Percentiles rank a stretch among this genome's conserved stretches.
phyloP scores from a whole-genome alignment of 805 yeast genomes.

The Yarrowia divulgata region DNA sequence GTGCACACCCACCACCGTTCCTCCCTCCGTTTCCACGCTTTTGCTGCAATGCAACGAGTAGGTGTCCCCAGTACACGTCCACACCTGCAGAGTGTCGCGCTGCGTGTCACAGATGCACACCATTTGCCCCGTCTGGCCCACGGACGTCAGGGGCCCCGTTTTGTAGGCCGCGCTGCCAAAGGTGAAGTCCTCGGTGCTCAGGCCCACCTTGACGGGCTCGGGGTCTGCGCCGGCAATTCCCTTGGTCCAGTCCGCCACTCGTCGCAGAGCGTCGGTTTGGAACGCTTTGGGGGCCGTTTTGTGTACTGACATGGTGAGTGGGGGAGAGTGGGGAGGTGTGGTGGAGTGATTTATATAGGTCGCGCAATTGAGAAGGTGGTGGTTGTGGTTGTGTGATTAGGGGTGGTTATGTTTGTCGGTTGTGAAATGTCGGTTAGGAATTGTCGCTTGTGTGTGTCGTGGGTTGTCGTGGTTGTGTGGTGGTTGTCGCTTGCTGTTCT shows the following conservation, averaged over 20 bases:
- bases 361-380: background rate
- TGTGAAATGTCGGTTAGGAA: no score
- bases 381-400: background rate
- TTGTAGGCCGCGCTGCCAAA: slow-evolving; percentile 22
- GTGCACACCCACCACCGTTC: slow-evolving; percentile 20
- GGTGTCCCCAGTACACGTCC: background rate
- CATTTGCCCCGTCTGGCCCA: background rate
- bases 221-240: slow-evolving; percentile 56
- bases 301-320: slow-evolving; percentile 31
- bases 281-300: slow-evolving; percentile 33
- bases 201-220: slow-evolving; percentile 58
- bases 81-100: slow-evolving; percentile 20
- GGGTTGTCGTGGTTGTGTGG: no score
- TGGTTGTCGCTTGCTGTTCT: no score
- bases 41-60: slow-evolving; percentile 1
- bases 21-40: slow-evolving; percentile 14
- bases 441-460: no score
- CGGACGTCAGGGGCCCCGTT: background rate
- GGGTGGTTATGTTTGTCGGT: no score
- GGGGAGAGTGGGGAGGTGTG: no score
- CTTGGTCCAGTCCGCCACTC: slow-evolving; percentile 49
- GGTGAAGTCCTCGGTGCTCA: slow-evolving; percentile 57
- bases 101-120: slow-evolving; percentile 17
- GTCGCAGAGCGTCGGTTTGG: slow-evolving; percentile 24
- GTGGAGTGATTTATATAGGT: background rate